Evolutionary conservation across 1,284 basidiomycete genomes (phyloP), one percentile per base, ranked within the genome.

Genomic region (Pyrrhoderma noxium): DNA sequence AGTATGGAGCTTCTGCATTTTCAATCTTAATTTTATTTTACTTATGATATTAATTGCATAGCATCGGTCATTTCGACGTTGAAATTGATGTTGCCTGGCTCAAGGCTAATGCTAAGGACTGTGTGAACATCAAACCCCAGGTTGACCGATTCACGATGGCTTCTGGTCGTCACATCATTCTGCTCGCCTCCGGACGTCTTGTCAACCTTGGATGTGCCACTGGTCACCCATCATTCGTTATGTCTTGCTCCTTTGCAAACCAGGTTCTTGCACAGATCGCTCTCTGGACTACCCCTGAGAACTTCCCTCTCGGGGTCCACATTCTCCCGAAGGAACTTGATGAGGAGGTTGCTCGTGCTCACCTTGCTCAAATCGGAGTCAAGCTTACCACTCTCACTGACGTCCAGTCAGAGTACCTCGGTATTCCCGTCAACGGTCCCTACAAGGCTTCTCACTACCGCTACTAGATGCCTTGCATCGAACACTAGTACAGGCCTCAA

Each of bases 171-270:
- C 95, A 98, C 77, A 74, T 99, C 73, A 89, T 99, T 72, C 85
- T 99, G 53, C 90, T 99, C 57, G 95, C 95, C 53, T 93, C 98
- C 67, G 95, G 95, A 59, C 95, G 96, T 77, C 89, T 99, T 57
- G 95, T 99, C 69, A 99, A 99, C 82, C 79, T 99, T 62, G 95
- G 95, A 76, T 90, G 87, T 66, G 87, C 85, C 42, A 95, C 91
- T 57, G 92, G 92, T 52, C 92, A 95, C 72, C 92, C 92, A 41
- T 94, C 92, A 48, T 92, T 92, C 71, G 95, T 99, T 76, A 99
- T 99, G 96, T 97, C 94, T 36, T 97, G 93, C 78, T 99, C 96
- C 51, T 99, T 99, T 79, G 76, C 92, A 70, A 99, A 99, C 82
- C 95, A 99, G 75, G 91, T 93, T 56, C 80, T 99, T 60, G 95